phyloP scores from a whole-genome alignment of 352 stramenopile genomes.

The Globisporangium barbulae region DNA sequence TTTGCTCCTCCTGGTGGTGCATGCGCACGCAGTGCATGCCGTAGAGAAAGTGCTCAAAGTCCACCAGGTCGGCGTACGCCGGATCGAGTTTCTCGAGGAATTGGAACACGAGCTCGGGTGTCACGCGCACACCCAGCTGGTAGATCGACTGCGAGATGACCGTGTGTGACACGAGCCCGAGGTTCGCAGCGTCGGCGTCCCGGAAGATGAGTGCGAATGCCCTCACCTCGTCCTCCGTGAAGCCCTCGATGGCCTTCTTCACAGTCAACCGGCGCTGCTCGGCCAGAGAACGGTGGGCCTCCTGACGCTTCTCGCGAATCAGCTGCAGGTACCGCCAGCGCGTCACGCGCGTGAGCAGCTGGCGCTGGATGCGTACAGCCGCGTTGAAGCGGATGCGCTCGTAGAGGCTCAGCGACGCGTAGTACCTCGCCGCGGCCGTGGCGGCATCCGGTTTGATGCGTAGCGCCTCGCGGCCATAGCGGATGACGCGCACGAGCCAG shows the following conservation, averaged over 20 bases:
- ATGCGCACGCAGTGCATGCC: slow-evolving; percentile 73
- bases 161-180: slow-evolving; percentile 61
- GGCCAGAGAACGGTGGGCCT: slow-evolving; percentile 34
- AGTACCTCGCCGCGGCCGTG: slow-evolving; percentile 24
- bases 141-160: slow-evolving; percentile 75
- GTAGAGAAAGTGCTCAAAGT: slow-evolving; percentile 82
- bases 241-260: slow-evolving; percentile 52
- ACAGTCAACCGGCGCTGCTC: slow-evolving; percentile 37
- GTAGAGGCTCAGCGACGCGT: slow-evolving; percentile 61
- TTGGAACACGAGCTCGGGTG: slow-evolving; percentile 37
- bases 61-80: slow-evolving; percentile 70
- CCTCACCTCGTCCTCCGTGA: slow-evolving; percentile 59
- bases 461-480: slow-evolving; percentile 40
- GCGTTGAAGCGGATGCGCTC: slow-evolving; percentile 67
- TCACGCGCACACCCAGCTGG: slow-evolving; percentile 59
- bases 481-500: slow-evolving; percentile 35
- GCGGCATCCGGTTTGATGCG: slow-evolving; percentile 41
- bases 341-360: slow-evolving; percentile 49
- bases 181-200: slow-evolving; percentile 51
- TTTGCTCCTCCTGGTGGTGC: slow-evolving; percentile 61
- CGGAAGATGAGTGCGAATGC: slow-evolving; percentile 68
- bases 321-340: slow-evolving; percentile 48
- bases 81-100: slow-evolving; percentile 56
- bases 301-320: slow-evolving; percentile 39
- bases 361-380: slow-evolving; percentile 61